Percentiles rank a stretch among this genome's conserved stretches.
Evolutionary conservation across 495 filamentous ascomycete genomes (phyloP).

Genomic region (Oidiodendron maius): DNA sequence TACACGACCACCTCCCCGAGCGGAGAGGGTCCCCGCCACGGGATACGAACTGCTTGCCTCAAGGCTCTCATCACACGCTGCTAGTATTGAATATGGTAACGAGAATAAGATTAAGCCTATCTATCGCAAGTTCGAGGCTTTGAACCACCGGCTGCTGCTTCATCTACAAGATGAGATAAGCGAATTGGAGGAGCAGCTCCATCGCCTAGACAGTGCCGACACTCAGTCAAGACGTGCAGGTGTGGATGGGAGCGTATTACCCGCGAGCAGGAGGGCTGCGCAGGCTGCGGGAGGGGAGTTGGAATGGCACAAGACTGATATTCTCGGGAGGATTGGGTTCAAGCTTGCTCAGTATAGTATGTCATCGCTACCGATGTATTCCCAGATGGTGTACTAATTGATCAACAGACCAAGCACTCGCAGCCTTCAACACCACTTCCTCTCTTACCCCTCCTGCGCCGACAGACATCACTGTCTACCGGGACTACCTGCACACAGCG

Average conservation of each 20-base stretch:
- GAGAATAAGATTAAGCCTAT: conserved; percentile 51
- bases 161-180: conserved; percentile 83
- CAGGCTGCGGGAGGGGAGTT: conserved; percentile 58
- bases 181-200: conserved; percentile 70
- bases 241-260: conserved; percentile 36
- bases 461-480: conserved; percentile 58
- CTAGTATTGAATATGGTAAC: conserved; percentile 10
- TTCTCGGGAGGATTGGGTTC: conserved; percentile 62
- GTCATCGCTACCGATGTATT: conserved; percentile 28
- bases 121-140: conserved; percentile 76
- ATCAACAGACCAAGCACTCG: conserved; percentile 57
- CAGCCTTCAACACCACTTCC: conserved; percentile 56
- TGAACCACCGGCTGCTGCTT: conserved; percentile 81
- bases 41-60: conserved; percentile 22
- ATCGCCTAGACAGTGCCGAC: conserved; percentile 64
- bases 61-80: conserved; percentile 6
- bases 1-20: conserved; percentile 8
- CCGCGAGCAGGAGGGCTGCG: conserved; percentile 62
- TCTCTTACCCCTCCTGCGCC: conserved; percentile 47
- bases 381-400: no score
- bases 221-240: conserved; percentile 54
- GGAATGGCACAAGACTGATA: conserved; percentile 63
- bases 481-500: conserved; percentile 55
- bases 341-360: conserved; percentile 84
- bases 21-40: conserved; percentile 17